These are phyloP conservation scores for Bryum argenteum DNA, from an alignment of 225 moss, liverwort and hornwort genomes.

Conservation along the genomic window DNA sequence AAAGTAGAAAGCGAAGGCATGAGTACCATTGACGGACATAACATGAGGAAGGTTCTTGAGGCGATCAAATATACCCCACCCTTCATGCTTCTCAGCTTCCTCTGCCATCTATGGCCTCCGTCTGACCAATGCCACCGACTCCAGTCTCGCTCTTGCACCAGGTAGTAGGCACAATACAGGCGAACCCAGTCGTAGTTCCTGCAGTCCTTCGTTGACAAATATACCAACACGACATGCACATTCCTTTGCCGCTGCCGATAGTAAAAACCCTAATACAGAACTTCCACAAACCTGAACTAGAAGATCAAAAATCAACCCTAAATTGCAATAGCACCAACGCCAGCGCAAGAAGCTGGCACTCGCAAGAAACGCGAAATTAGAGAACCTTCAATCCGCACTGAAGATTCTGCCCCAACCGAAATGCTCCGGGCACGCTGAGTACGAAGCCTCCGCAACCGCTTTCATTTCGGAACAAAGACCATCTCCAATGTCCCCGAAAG, in stretches of 20 bases:
- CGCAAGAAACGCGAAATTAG: neutral
- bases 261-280: neutral
- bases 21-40: slow-evolving; percentile 31
- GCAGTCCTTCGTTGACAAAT: neutral
- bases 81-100: slow-evolving; percentile 32
- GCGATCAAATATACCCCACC: slow-evolving; percentile 41
- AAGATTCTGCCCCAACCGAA: neutral
- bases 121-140: neutral
- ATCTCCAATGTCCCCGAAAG: too few species aligned
- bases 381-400: neutral
- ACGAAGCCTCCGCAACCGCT: too few species aligned
- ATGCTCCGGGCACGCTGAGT: too few species aligned
- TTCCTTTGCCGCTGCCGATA: neutral
- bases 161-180: neutral
- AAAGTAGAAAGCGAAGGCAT: neutral
- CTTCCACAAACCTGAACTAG: neutral
- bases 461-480: too few species aligned
- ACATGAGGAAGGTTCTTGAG: slow-evolving; percentile 42
- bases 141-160: slow-evolving; percentile 5
- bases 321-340: neutral
- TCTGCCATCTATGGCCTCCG: slow-evolving; percentile 36
- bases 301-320: neutral
- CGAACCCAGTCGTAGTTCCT: neutral
- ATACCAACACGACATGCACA: neutral
- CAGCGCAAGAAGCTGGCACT: neutral